phyloP scores from a whole-genome alignment of 208 protist genomes.

The Acanthamoeba rhysodes region DNA sequence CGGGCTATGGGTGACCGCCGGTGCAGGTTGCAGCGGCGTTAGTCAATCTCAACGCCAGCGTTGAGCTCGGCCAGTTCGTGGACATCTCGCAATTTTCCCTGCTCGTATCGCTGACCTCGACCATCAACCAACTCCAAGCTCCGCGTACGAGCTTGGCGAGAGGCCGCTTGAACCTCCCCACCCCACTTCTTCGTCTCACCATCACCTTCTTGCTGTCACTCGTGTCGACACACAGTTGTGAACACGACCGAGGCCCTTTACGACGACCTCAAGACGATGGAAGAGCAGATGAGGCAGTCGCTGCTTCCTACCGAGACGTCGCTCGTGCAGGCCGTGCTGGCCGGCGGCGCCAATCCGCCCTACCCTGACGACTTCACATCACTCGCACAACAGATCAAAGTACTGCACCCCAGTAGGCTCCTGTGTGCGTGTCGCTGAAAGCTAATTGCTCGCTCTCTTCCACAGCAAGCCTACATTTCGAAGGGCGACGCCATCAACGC shows the following conservation, averaged over 20 bases:
- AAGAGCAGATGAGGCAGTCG: neutral
- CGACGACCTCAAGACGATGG: neutral
- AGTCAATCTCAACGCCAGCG: neutral
- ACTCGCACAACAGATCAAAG: neutral
- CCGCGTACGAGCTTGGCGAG: neutral
- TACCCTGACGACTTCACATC: neutral
- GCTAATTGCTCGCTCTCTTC: too few relatives aligned
- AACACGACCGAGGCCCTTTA: neutral
- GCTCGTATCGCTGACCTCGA: neutral
- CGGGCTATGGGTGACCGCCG: neutral
- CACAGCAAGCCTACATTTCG: neutral
- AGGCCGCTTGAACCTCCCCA: neutral
- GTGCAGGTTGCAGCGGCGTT: neutral
- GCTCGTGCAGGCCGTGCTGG: neutral
- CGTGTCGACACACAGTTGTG: neutral
- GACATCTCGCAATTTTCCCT: neutral
- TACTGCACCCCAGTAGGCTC: neutral
- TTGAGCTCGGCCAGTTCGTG: neutral
- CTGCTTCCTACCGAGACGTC: neutral
- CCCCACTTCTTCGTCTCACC: too few relatives aligned
- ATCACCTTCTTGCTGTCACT: neutral
- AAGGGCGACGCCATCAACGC: conserved; percentile 13
- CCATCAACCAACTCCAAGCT: neutral
- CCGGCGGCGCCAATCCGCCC: neutral
- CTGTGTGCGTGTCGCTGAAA: too few relatives aligned